Conservation (phyloP, 208 protist genomes). For the Paratrypanosoma confusum region DNA sequence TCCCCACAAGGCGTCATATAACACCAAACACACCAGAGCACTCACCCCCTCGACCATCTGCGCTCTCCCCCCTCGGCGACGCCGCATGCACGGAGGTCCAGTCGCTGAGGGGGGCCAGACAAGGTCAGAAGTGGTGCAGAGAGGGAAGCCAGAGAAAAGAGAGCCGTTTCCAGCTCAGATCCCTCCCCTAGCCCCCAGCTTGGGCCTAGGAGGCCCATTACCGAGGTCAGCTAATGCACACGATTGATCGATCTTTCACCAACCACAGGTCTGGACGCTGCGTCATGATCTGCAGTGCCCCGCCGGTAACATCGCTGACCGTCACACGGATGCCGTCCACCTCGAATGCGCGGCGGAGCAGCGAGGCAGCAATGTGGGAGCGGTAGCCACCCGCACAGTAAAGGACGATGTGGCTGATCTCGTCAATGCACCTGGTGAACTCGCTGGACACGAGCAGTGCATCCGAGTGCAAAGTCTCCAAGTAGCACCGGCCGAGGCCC, state of each 20-base stretch:
- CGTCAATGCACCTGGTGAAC: conserved; percentile 8
- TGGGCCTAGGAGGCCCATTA: conserved; percentile 16
- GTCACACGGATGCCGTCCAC: conserved; percentile 13
- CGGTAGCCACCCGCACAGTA: conserved; percentile 76
- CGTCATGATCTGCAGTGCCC: conserved; percentile 73
- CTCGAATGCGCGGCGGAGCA: conserved; percentile 50
- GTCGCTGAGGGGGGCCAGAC: too few species aligned
- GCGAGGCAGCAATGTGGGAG: conserved; percentile 57
- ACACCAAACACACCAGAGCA: too few species aligned
- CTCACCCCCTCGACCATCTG: too few species aligned
- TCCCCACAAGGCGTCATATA: too few species aligned
- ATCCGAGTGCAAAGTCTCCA: conserved; percentile 21
- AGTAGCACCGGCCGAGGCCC: conserved; percentile 14
- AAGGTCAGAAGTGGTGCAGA: too few species aligned
- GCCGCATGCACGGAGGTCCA: too few species aligned
- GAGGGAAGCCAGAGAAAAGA: too few species aligned
- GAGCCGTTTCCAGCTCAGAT: not conserved
- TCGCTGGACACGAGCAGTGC: conserved; percentile 15
- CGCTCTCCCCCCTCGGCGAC: too few species aligned
- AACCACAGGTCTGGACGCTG: conserved; percentile 66
- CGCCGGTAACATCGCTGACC: conserved; percentile 47
- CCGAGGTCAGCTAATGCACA: conserved; percentile 82
- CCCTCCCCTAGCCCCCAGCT: not conserved
- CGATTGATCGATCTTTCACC: conserved; percentile 72
- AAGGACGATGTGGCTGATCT: conserved; percentile 30